Base-by-base conservation (phyloP, 441 rosid genomes). In the Eutrema salsugineum region DNA sequence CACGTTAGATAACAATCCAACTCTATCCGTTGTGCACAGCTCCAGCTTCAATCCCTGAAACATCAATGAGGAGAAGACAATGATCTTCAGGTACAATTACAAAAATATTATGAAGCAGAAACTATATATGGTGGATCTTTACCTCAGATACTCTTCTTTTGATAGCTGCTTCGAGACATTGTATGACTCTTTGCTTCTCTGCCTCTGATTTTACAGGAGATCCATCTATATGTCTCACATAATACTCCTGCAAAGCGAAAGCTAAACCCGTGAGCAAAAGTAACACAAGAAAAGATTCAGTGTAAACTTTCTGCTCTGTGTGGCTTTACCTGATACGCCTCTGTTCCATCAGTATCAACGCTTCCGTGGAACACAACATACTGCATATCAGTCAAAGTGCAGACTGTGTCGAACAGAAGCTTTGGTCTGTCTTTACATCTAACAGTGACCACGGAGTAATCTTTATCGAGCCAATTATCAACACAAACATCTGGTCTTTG, bases 141-240 rank as follows among this genome's bases (percentile, higher is more conserved):
- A 91, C 99, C 91, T 91, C 99, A 54, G 92, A 94, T n/a, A 90
- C 97, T 85, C 99, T 80, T 81, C 99, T 88, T 75, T 90, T 85
- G 62, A 94, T 87, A 40, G 97, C 97, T 28, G 99, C 99, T 84
- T 90, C 89, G 39, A 94, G 90, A 72, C 99, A 94, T 46, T 88
- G 95, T 55, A 85, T 87, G 46, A 94, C 86, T 58, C 99, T 83
- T 70, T 88, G 85, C 75, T 88, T 87, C 86, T 91, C 99, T 0
- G 99, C 97, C 51, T 90, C 99, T 19, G 92, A 94, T 71, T 89
- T 94, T 47, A 94, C 87, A 58, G 97, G 94, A 61, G 94, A 91
- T 57, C 99, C 97, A 79, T 94, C 99, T 35, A 83, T 48, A 75
- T 94, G 97, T 79, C 94, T 83, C 79, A 94, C 82, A 62, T 82